phyloP scores from a whole-genome alignment of 345 rosid genomes.

The Corchorus olitorius region DNA sequence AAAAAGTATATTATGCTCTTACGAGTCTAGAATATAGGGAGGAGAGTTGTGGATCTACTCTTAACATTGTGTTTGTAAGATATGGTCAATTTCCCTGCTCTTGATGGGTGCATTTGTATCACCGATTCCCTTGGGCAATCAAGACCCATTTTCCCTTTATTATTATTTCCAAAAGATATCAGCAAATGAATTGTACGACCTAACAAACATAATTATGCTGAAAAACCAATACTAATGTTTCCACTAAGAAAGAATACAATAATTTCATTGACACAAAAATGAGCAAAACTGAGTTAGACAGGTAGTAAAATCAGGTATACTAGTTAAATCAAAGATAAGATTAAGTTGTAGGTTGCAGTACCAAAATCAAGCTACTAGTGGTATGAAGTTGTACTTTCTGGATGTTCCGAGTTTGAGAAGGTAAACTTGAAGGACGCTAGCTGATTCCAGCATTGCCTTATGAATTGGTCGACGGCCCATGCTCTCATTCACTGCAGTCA shows the following conservation, averaged over 20 bases:
- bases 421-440: conserved; percentile 62
- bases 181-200: no score
- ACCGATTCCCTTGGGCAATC: no score
- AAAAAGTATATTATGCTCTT: no score
- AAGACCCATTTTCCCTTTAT: no score
- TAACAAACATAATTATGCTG: not conserved
- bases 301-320: not conserved
- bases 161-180: no score
- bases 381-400: conserved; percentile 43
- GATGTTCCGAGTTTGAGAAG: conserved; percentile 71
- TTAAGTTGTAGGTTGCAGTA: not conserved
- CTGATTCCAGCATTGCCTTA: conserved; percentile 75
- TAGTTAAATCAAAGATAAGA: not conserved
- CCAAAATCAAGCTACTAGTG: not conserved
- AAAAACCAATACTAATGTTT: not conserved
- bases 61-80: no score
- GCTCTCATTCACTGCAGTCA: conserved; percentile 57
- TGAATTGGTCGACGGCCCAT: conserved; percentile 66
- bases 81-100: no score
- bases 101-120: no score
- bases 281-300: not conserved
- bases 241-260: not conserved
- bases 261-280: not conserved
- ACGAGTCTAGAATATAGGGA: no score
- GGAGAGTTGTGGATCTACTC: no score